Conservation (phyloP, 352 stramenopile species). For the Phytopythium vexans region DNA sequence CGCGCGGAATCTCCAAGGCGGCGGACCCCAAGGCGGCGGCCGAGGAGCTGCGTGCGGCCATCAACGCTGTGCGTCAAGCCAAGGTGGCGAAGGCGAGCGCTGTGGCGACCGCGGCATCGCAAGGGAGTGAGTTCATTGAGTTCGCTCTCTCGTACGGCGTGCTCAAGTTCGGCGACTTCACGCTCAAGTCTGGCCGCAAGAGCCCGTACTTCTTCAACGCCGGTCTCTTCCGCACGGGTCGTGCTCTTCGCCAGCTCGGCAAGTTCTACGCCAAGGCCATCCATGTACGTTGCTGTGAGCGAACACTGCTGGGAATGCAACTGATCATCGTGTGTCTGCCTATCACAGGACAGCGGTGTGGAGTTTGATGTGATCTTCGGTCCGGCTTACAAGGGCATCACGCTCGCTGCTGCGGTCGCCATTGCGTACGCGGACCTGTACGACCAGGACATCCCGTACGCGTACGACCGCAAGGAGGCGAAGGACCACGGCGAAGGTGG, state of each 20-base stretch:
- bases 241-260: slow-evolving; percentile 89
- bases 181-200: slow-evolving; percentile 96
- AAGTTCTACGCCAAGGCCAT: slow-evolving; percentile 95
- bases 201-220: slow-evolving; percentile 99
- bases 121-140: slow-evolving; percentile 95
- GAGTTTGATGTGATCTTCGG: slow-evolving; percentile 99
- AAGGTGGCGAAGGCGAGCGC: slow-evolving; percentile 31
- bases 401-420: slow-evolving; percentile 92
- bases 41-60: slow-evolving; percentile 88
- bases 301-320: neutral
- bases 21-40: slow-evolving; percentile 88
- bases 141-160: slow-evolving; percentile 95
- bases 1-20: slow-evolving; percentile 94
- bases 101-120: slow-evolving; percentile 16
- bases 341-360: slow-evolving; percentile 71
- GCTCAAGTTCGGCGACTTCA: slow-evolving; percentile 98
- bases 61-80: slow-evolving; percentile 88
- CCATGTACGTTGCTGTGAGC: slow-evolving; percentile 43
- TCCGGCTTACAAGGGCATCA: slow-evolving; percentile 99
- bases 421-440: slow-evolving; percentile 91
- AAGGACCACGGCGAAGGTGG: slow-evolving; percentile 99
- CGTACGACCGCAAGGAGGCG: slow-evolving; percentile 99
- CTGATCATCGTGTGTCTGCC: slow-evolving; percentile 10
- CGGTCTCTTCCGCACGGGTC: slow-evolving; percentile 94
- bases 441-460: slow-evolving; percentile 92